Evolutionary conservation across 495 filamentous ascomycete species (phyloP), one percentile per base, ranked within the genome.

Genomic region (Neurospora sp.): DNA sequence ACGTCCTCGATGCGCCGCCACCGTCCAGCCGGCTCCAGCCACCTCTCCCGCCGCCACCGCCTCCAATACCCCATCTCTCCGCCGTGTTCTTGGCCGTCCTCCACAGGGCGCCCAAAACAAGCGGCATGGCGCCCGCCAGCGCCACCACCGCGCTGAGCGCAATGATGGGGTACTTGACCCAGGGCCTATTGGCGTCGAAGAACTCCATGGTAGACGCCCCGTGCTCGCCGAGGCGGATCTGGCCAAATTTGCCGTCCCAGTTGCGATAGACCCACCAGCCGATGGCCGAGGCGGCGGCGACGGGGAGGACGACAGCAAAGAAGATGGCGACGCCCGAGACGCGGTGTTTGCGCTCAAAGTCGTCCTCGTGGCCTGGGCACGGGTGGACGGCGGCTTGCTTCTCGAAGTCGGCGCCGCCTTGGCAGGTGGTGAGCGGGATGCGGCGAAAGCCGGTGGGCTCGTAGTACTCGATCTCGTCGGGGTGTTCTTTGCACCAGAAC

Each of bases 231-330:
- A 97, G 87, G 12, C 92, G 87, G 73, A 97, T 97, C 75, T 93
- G 90, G 8, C 94, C 94, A 79, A 99, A 97, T 76, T 96, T 96
- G 77, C 89, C 89, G 76, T 90, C 89, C 93, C 92, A 98, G 77
- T 92, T 92, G 6, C 83, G 85, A 86, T 91, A 98, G 65, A 94
- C 91, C 77, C 88, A 98, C 83, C 92, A 99, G 31, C 96, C 95
- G 27, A 91, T 85, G 9, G 82, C 89, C 10, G 80, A 83, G 4
- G 96, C 94, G 0, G 90, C 83, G 0, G 78, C 82, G 68, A 98
- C 83, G 1, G 95, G 93, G 16, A 92, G 81, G 35, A 92, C 83
- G 73, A 98, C 73, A 12, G 82, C 91, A 74, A 98, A 90, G 87
- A 98, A 98, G 71, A 99, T 85, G n/a, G 85, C 91, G 47, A 90